Base-by-base conservation (phyloP, 345 rosid species). In the Linum lewisii region DNA sequence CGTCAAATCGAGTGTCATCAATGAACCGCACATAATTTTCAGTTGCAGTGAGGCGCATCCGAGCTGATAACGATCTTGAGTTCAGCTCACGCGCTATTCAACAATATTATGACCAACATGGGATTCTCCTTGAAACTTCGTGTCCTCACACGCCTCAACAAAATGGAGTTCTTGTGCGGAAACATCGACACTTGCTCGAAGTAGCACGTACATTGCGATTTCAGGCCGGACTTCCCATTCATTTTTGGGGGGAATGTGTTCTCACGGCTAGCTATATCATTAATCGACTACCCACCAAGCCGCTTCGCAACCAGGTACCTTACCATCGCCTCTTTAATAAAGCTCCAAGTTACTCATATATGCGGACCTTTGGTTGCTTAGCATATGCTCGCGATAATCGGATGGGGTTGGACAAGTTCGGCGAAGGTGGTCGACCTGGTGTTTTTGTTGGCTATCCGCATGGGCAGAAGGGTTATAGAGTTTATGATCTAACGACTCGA, bases 71-170 rank as follows among this genome's bases (percentile, higher is more conserved):
- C 34, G 50, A 62, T 0, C 10, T 1, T 18, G 49, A 66, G 45
- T 62, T 62, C 24, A 2, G 22, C 0, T 29, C 51, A 18, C 11
- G 32, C 1, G 4, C 21, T 18, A 3, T 49, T n/a, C n/a, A 1
- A n/a, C 14, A 18, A 9, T 63, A 45, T 72, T 7, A 19, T 21
- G 21, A 50, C 0, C n/a, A n/a, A n/a, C 16, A 47, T 13, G 72
- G 56, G 2, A 25, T 47, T 14, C 7, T 34, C n/a, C 60, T 53
- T 13, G 36, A 76, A 18, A 16, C 44, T 15, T 42, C 69, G 11
- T 72, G 54, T 9, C n/a, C n/a, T 16, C 58, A 15, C 5, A 19
- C 2, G 62, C 63, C 69, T 8, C 63, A 56, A 23, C 51, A 66
- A 64, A 60, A 72, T 55, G 63, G 54, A 7, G 54, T 50, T 50